Base-by-base conservation (phyloP, 2,329 filamentous ascomycete species). In the Fusarium mangiferae region DNA sequence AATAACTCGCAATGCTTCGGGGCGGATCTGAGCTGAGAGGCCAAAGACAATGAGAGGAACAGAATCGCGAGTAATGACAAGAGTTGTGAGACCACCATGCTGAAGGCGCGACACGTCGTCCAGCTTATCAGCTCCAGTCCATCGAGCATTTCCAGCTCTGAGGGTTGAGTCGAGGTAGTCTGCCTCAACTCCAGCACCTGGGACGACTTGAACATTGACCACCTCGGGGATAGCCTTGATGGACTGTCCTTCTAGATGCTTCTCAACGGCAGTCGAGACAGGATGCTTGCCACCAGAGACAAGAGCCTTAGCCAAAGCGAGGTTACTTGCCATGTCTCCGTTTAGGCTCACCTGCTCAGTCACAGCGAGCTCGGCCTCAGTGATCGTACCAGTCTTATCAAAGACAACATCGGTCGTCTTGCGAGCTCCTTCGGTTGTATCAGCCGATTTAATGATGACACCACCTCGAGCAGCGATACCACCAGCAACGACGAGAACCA, bases 311-410 rank as follows among this genome's bases (percentile, higher is more conserved):
- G 62, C 35, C 3, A 68, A 28, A 4, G 62, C 39, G 6, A 68
- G 45, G 9, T 68, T 67, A 0, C 52, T 22, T 11, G 24, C 10
- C 12, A 61, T 12, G 1, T 52, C 24, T 2, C 62, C 65, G 1
- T 13, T 20, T 0, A 68, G 5, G 13, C 30, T 68, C 0, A 68
- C 24, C 30, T 54, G 56, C 7, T 68, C 48, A 17, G 38, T 55
- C 0, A 68, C 66, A 2, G 48, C 74, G 8, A 84, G 78, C 6
- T 84, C 81, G 0, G 85, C 88, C 35, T 84, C 81, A 0, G 90
- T 92, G 18, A 92, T 80, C 0, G 90, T 92, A 1, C 91, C 90
- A 1, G 90, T 92, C 80, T 92, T 93, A 82, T 92, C 90, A 69
- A 93, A 91, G 1, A 93, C 84, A 7, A 92, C 84, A 74, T 91